These are phyloP conservation scores for Aspergillus felis DNA, from an alignment of 2,329 filamentous ascomycete genomes.

Conservation along the genomic window DNA sequence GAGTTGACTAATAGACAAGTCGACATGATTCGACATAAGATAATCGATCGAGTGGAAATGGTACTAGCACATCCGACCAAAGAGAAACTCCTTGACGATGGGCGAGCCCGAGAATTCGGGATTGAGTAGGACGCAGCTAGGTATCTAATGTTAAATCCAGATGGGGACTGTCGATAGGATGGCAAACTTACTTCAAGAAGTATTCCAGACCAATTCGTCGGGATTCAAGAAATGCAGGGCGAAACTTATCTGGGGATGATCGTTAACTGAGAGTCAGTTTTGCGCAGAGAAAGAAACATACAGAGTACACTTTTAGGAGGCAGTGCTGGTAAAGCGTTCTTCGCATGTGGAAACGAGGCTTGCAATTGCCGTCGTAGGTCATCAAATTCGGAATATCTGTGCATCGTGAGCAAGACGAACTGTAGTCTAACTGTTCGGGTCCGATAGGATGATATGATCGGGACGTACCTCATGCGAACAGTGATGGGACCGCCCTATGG, in stretches of 20 bases:
- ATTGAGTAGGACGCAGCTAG: slow-evolving; percentile 82
- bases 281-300: slow-evolving; percentile 39
- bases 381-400: slow-evolving; percentile 88
- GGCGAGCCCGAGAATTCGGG: slow-evolving; percentile 92
- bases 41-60: background rate
- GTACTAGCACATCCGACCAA: slow-evolving; percentile 41
- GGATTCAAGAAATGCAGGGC: slow-evolving; percentile 79
- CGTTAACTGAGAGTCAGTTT: slow-evolving; percentile 7
- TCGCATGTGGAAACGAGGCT: slow-evolving; percentile 77
- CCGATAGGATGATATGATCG: background rate
- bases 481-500: slow-evolving; percentile 53
- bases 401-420: slow-evolving; percentile 15
- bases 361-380: slow-evolving; percentile 70
- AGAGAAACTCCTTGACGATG: slow-evolving; percentile 85
- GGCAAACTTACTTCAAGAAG: slow-evolving; percentile 74
- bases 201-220: slow-evolving; percentile 80
- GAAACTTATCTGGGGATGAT: slow-evolving; percentile 57
- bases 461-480: slow-evolving; percentile 54
- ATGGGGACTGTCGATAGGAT: background rate
- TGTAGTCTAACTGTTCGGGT: background rate
- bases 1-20: background rate
- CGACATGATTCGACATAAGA: background rate
- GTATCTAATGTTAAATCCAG: slow-evolving; percentile 7
- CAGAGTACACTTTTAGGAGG: slow-evolving; percentile 90
- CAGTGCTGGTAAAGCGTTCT: slow-evolving; percentile 79